Base-by-base conservation (phyloP, 2,329 filamentous ascomycete species). In the Fusarium sp. region DNA sequence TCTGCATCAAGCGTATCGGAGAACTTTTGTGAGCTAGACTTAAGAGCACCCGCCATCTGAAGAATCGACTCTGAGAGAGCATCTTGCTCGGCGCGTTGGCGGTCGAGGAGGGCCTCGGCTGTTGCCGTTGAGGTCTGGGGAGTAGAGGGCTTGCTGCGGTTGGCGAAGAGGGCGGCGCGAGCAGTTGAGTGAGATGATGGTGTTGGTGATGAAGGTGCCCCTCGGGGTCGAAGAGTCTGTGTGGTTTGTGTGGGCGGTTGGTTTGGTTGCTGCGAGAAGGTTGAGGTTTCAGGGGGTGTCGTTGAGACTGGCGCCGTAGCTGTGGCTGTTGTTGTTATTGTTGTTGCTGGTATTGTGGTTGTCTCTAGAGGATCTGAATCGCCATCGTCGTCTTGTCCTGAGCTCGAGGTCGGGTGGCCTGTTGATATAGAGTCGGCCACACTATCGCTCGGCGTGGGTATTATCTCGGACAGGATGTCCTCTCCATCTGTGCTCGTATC, bases 31-130 rank as follows among this genome's bases (percentile, higher is more conserved):
- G 93, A 92, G 37, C 90, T 92, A 47, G 87, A 81, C 77, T 96
- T 97, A 39, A 97, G 86, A 48, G 91, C 87, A 22, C 86, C 83
- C 1, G 95, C 94, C 81, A 97, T 92, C 44, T 86, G 82, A 22
- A 97, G 84, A n/a, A 98, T 89, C 9, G 92, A 94, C 37, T 87
- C 85, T 0, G 94, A 95, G 5, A 98, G 85, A 33, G 86, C 83
- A 77, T 97, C 93, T 79, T 97, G 94, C 80, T 97, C 93, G 54
- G 83, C 83, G 53, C 92, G 90, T 75, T 97, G 89, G 74, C 91
- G 86, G 71, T 92, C 88, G 43, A 97, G 86, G 32, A 94, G 85
- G 1, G 89, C 85, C 80, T 97, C 93, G 1, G 88, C 84, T 17
- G 86, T 85, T 11, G 86, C 82, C 2, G 83, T 83, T 6, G 83